Evolutionary conservation across 2,329 filamentous ascomycete species (phyloP).

Genomic region (Aspergillus intermedius): DNA sequence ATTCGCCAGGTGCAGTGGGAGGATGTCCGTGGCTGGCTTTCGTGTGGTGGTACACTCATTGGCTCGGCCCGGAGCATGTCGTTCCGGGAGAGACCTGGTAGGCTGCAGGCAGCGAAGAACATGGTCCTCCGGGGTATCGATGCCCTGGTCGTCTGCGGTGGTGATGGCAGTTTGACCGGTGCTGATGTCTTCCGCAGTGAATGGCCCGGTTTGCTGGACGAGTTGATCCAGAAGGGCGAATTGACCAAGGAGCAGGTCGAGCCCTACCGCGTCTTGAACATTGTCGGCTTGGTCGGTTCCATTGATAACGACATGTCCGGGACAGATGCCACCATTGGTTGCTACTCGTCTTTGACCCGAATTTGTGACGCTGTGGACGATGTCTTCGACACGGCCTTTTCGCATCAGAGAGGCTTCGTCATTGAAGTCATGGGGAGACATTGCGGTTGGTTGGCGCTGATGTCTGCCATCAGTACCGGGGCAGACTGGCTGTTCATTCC

Average conservation of each 20-base stretch:
- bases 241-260: constrained; percentile 64
- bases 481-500: constrained; percentile 97
- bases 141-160: constrained; percentile 91
- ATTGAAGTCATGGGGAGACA: constrained; percentile 98
- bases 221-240: constrained; percentile 70
- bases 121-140: constrained; percentile 90
- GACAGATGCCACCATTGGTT: constrained; percentile 95
- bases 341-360: constrained; percentile 84
- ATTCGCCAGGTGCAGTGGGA: constrained; percentile 87
- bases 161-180: constrained; percentile 91
- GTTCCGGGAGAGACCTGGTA: constrained; percentile 82
- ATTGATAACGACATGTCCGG: constrained; percentile 98
- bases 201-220: constrained; percentile 81
- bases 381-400: constrained; percentile 86
- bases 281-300: constrained; percentile 90
- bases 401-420: constrained; percentile 92
- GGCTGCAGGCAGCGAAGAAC: constrained; percentile 83
- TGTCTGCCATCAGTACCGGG: constrained; percentile 90
- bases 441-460: constrained; percentile 94
- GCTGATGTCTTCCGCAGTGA: constrained; percentile 88
- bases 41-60: constrained; percentile 90
- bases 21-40: constrained; percentile 89
- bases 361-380: constrained; percentile 96
- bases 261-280: constrained; percentile 82
- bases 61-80: constrained; percentile 88